Conservation (phyloP, 2,329 filamentous ascomycete genomes). For the Cordyceps farinosa region DNA sequence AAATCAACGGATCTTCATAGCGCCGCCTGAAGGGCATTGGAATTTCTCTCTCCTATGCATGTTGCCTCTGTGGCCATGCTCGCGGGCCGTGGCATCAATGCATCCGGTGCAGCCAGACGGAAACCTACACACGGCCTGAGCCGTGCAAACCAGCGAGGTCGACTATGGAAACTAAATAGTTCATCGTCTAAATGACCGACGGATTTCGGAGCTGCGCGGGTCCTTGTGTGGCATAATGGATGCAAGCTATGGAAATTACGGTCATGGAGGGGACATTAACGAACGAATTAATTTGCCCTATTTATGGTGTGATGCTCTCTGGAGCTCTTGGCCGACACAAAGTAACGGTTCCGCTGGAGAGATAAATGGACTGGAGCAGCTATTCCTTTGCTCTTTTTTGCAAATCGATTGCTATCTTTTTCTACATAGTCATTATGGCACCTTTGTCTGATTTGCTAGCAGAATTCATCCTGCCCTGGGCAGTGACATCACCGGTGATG, state of each 20-base stretch:
- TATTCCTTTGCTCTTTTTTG: background rate
- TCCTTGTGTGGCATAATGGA: background rate
- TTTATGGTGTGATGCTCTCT: background rate
- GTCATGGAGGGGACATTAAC: background rate
- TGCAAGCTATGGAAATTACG: background rate
- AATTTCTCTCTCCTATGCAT: background rate
- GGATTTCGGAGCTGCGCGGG: background rate
- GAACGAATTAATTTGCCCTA: background rate
- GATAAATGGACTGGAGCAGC: too few relatives aligned
- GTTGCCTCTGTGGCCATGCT: background rate
- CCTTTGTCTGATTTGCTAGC: too few relatives aligned
- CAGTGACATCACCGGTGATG: background rate
- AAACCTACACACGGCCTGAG: background rate
- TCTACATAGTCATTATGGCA: background rate
- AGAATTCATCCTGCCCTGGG: too few relatives aligned
- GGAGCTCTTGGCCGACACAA: too few relatives aligned
- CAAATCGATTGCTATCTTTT: background rate
- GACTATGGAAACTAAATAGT: background rate
- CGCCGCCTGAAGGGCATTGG: too few relatives aligned
- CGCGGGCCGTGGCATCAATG: background rate
- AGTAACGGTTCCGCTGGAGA: too few relatives aligned
- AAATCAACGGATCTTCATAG: constrained; percentile 1
- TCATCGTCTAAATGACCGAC: background rate
- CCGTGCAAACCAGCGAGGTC: background rate
- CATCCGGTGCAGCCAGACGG: background rate